Evolutionary conservation across 345 rosid species (phyloP).

Genomic region (Salix dunnii): DNA sequence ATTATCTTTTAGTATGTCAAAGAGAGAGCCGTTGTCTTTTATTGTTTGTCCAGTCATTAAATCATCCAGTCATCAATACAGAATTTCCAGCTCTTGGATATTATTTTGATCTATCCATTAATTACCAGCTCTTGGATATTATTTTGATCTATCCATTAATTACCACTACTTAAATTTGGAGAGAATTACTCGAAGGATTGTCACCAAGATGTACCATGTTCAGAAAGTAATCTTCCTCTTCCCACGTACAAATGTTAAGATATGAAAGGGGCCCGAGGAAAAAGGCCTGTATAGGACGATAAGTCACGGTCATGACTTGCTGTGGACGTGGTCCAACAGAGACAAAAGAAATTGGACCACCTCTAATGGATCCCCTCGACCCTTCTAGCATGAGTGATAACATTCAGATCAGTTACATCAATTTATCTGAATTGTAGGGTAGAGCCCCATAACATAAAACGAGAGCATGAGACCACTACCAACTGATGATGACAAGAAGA

Average conservation of each 20-base stretch:
- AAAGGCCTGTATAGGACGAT: background rate
- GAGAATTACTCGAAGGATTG: background rate
- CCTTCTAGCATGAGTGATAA: background rate
- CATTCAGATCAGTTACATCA: background rate
- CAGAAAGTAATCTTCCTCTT: background rate
- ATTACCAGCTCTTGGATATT: background rate
- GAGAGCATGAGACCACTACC: background rate
- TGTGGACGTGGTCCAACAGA: conserved; percentile 22
- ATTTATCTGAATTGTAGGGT: background rate
- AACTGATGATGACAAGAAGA: background rate
- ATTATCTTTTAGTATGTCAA: no score
- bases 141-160: background rate
- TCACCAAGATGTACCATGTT: background rate
- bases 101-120: background rate
- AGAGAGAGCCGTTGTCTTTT: no score
- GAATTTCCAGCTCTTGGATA: no score
- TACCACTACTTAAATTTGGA: background rate
- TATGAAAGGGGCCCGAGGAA: conserved; percentile 4
- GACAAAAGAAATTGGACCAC: conserved; percentile 20
- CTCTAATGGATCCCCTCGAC: background rate
- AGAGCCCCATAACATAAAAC: background rate
- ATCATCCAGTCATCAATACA: no score
- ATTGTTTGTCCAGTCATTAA: no score
- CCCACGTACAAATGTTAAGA: background rate
- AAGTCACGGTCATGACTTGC: conserved; percentile 10